phyloP scores from a whole-genome alignment of 2,329 filamentous ascomycete genomes.

The Cercospora sojina region DNA sequence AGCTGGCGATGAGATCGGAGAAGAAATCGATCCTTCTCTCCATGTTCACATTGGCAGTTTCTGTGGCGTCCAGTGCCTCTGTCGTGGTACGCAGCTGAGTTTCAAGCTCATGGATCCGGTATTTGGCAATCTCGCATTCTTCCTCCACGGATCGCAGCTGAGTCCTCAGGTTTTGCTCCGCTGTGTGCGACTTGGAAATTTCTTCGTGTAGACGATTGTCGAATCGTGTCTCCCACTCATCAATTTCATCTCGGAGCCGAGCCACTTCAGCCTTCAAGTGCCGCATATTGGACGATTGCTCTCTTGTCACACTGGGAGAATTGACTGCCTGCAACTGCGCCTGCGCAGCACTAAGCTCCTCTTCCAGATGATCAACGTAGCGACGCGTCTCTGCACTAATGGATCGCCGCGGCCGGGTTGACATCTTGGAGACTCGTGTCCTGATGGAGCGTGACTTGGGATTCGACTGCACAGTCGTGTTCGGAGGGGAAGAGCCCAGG shows the following conservation, averaged over 20 bases:
- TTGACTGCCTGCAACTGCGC: conserved; percentile 41
- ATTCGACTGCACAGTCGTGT: conserved; percentile 17
- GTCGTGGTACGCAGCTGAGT: conserved; percentile 34
- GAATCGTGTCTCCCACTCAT: conserved; percentile 41
- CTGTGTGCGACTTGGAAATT: conserved; percentile 31
- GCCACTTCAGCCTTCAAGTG: conserved; percentile 38
- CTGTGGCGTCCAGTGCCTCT: conserved; percentile 36
- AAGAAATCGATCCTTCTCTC: conserved; percentile 42
- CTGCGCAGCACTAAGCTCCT: conserved; percentile 45
- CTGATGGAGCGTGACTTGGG: conserved; percentile 17
- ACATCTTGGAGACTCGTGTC: conserved; percentile 20
- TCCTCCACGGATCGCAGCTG: conserved; percentile 35
- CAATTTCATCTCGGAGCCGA: conserved; percentile 38
- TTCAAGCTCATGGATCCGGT: conserved; percentile 39
- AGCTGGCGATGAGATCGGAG: conserved; percentile 40
- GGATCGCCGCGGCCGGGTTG: conserved; percentile 31
- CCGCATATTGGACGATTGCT: conserved; percentile 41
- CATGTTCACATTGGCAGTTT: conserved; percentile 40
- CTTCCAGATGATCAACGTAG: conserved; percentile 53
- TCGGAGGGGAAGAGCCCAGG: conserved; percentile 20
- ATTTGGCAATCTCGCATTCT: conserved; percentile 32
- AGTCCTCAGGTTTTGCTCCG: conserved; percentile 34
- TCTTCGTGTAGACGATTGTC: conserved; percentile 40
- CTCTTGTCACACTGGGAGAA: conserved; percentile 42
- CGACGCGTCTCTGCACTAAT: conserved; percentile 44